phyloP scores from a whole-genome alignment of 805 yeast species.

The Candida corydali region DNA sequence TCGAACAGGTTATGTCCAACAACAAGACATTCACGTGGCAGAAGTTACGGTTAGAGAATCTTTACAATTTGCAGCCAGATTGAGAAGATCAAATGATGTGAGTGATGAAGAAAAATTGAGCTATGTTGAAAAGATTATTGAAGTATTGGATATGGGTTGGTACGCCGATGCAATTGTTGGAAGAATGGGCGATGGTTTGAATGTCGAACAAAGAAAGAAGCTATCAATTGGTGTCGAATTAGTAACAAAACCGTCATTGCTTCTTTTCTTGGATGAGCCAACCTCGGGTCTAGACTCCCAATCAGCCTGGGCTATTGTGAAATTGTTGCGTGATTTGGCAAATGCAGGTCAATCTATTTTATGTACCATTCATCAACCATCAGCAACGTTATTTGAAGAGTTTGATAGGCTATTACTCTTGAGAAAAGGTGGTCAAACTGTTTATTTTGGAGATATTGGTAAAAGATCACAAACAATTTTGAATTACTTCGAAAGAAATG shows the following conservation, averaged over 20 bases:
- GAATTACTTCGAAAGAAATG: constrained; percentile 26
- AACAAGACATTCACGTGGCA: constrained; percentile 19
- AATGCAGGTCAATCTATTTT: constrained; percentile 60
- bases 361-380: constrained; percentile 56
- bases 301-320: constrained; percentile 56
- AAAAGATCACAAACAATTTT: constrained; percentile 17
- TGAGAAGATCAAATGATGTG: constrained; percentile 50
- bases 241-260: constrained; percentile 22
- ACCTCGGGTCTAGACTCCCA: constrained; percentile 59
- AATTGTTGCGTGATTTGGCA: constrained; percentile 46
- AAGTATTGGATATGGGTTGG: constrained; percentile 15
- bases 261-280: constrained; percentile 59
- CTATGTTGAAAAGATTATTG: constrained; percentile 15
- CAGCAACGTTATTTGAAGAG: constrained; percentile 42
- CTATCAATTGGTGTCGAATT: constrained; percentile 17
- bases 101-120: constrained; percentile 13
- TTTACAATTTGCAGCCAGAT: constrained; percentile 16
- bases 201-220: constrained; percentile 18
- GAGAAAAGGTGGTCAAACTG: constrained; percentile 27
- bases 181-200: constrained; percentile 13
- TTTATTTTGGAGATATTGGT: constrained; percentile 23
- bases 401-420: constrained; percentile 26
- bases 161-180: constrained; percentile 18
- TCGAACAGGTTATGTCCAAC: constrained; percentile 21
- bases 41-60: constrained; percentile 18